A percentile compares a stretch with the other conserved stretches of the same genome.
phyloP scores from a whole-genome alignment of 2,329 filamentous ascomycete genomes.

The Microdochium nivale region DNA sequence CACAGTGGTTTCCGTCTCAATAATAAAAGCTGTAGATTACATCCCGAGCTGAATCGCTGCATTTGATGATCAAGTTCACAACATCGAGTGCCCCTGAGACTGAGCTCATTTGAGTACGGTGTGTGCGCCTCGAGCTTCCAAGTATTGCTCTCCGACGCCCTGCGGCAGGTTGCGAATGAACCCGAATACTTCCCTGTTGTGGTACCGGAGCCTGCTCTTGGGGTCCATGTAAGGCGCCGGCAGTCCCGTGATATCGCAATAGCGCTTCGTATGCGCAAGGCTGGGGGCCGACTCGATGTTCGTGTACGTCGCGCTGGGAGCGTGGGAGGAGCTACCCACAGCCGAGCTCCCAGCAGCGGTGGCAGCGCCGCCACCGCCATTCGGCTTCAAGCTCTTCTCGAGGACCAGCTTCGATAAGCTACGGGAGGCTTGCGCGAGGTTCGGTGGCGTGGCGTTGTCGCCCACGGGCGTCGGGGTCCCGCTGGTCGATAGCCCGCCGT shows the following conservation, averaged over 20 bases:
- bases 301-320: slow-evolving; percentile 78
- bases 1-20: too few relatives aligned
- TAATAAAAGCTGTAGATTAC: too few relatives aligned
- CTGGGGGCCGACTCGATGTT: slow-evolving; percentile 95
- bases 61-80: neutral
- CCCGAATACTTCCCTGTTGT: slow-evolving; percentile 85
- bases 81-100: neutral
- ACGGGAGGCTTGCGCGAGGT: slow-evolving; percentile 82
- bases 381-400: slow-evolving; percentile 62
- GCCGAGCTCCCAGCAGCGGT: slow-evolving; percentile 30
- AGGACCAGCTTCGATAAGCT: slow-evolving; percentile 81
- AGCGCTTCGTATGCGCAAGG: slow-evolving; percentile 74
- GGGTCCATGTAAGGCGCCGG: slow-evolving; percentile 90
- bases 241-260: slow-evolving; percentile 92
- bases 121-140: slow-evolving; percentile 86
- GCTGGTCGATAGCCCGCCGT: slow-evolving; percentile 47
- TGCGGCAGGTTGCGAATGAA: slow-evolving; percentile 75
- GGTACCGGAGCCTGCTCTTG: slow-evolving; percentile 87
- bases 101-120: slow-evolving; percentile 74
- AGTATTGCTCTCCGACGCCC: slow-evolving; percentile 75
- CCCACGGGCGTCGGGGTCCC: slow-evolving; percentile 48
- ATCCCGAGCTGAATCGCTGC: neutral
- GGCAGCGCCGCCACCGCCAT: slow-evolving; percentile 19
- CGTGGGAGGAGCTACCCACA: slow-evolving; percentile 17
- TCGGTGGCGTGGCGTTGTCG: slow-evolving; percentile 33